Conservation (phyloP, 352 stramenopile species). For the Globisporangium nunn region DNA sequence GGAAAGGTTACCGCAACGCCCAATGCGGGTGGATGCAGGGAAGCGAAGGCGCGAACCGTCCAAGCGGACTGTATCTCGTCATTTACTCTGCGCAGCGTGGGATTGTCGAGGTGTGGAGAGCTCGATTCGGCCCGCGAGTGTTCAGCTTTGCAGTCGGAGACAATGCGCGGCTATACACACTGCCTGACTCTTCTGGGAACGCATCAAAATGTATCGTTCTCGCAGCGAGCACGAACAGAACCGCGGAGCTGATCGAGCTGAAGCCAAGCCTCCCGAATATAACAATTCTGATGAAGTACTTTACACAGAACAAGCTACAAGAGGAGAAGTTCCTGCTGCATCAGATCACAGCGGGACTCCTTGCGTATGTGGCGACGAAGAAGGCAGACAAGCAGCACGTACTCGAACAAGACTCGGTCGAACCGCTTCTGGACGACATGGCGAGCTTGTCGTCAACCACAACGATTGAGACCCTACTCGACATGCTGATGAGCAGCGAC, state of each 20-base stretch:
- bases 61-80: constrained; percentile 65
- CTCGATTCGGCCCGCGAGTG: constrained; percentile 64
- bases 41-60: constrained; percentile 34
- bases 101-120: constrained; percentile 80
- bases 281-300: constrained; percentile 76
- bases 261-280: constrained; percentile 44
- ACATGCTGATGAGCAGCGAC: constrained; percentile 54
- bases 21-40: constrained; percentile 81
- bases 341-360: constrained; percentile 64
- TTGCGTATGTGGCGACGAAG: constrained; percentile 70
- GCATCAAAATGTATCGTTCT: constrained; percentile 53
- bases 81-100: constrained; percentile 81
- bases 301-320: constrained; percentile 80
- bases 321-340: constrained; percentile 84
- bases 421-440: constrained; percentile 60
- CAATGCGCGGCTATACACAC: constrained; percentile 59
- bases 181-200: constrained; percentile 26
- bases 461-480: constrained; percentile 63
- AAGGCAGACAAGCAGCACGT: constrained; percentile 23
- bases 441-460: constrained; percentile 48
- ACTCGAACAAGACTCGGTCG: constrained; percentile 43
- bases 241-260: constrained; percentile 55
- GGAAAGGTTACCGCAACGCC: constrained; percentile 83
- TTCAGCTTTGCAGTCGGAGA: constrained; percentile 68
- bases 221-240: constrained; percentile 18